A percentile compares a stretch with the other conserved stretches of the same genome.
phyloP scores from a whole-genome alignment of 805 yeast species.

The Sugiyamaella lignohabitans region DNA sequence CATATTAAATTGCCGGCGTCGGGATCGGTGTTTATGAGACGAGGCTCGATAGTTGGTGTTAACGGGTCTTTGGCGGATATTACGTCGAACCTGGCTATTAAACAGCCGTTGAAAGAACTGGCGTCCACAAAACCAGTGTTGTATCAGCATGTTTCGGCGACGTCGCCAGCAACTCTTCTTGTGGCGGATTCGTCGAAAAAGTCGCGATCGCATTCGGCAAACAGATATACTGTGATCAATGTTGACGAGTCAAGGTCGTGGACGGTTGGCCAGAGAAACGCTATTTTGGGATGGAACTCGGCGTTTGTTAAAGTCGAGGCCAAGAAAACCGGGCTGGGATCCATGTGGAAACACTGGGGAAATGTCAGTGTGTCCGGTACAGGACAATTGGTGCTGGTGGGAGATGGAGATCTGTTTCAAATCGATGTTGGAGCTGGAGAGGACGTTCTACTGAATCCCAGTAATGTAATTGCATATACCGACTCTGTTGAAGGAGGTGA shows the following conservation, averaged over 20 bases:
- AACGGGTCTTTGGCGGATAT: slow-evolving; percentile 36
- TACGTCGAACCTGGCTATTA: slow-evolving; percentile 24
- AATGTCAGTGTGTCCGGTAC: slow-evolving; percentile 32
- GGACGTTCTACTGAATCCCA: slow-evolving; percentile 35
- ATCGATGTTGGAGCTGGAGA: slow-evolving; percentile 35
- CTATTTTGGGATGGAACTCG: slow-evolving; percentile 43
- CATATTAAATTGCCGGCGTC: slow-evolving; percentile 40
- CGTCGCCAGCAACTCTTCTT: slow-evolving; percentile 27
- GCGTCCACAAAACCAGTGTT: slow-evolving; percentile 29
- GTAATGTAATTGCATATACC: slow-evolving; percentile 36
- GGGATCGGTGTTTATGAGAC: slow-evolving; percentile 35
- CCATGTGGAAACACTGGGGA: slow-evolving; percentile 26
- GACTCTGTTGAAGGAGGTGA: too few species aligned
- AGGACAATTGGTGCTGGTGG: slow-evolving; percentile 38
- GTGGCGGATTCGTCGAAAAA: slow-evolving; percentile 5
- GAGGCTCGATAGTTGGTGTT: slow-evolving; percentile 40
- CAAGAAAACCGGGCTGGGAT: slow-evolving; percentile 3
- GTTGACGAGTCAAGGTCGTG: slow-evolving; percentile 31
- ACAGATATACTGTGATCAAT: slow-evolving; percentile 33
- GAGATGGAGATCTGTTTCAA: slow-evolving; percentile 36
- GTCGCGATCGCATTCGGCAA: not conserved
- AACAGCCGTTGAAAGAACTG: slow-evolving; percentile 20
- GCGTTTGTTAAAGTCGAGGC: slow-evolving; percentile 25
- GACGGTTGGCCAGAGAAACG: slow-evolving; percentile 36
- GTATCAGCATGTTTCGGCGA: slow-evolving; percentile 30